Conservation (phyloP, 2,329 filamentous ascomycete genomes). For the Trichoderma oligosporum region DNA sequence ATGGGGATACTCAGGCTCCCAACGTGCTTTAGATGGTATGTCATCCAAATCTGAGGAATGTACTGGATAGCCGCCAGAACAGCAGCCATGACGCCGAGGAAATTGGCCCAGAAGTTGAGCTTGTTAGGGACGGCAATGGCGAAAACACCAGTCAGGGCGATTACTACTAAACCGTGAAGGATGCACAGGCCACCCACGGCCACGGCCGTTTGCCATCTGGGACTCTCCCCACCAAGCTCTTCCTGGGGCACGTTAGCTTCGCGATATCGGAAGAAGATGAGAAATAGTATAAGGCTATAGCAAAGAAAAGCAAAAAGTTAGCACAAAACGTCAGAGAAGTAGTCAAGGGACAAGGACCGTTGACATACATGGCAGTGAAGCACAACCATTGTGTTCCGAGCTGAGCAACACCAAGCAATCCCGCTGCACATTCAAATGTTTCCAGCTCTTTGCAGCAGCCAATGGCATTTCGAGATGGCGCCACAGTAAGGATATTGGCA, state of each 20-base stretch:
- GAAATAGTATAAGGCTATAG: constrained; percentile 79
- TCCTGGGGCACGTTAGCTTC: constrained; percentile 48
- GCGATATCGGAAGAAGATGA: constrained; percentile 82
- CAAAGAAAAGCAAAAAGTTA: constrained; percentile 24
- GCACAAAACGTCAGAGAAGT: neutral
- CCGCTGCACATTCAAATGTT: constrained; percentile 77
- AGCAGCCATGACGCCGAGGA: constrained; percentile 75
- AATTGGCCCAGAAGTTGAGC: constrained; percentile 77
- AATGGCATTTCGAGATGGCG: constrained; percentile 77
- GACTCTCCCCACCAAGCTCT: constrained; percentile 49
- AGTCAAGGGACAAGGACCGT: neutral
- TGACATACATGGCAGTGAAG: constrained; percentile 79
- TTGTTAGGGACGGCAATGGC: constrained; percentile 58
- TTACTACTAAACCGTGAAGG: constrained; percentile 67
- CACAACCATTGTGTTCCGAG: constrained; percentile 89
- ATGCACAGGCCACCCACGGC: constrained; percentile 69
- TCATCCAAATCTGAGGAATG: constrained; percentile 91
- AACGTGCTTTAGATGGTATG: constrained; percentile 77
- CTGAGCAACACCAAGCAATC: constrained; percentile 83
- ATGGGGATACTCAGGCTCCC: constrained; percentile 92
- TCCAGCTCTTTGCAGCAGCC: constrained; percentile 80
- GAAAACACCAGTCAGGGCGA: constrained; percentile 67
- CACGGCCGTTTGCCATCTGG: constrained; percentile 75
- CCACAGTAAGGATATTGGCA: constrained; percentile 85
- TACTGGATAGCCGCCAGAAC: constrained; percentile 84